Evolutionary conservation across 1,284 basidiomycete genomes (phyloP).

Genomic region (Austroboletus niveus): DNA sequence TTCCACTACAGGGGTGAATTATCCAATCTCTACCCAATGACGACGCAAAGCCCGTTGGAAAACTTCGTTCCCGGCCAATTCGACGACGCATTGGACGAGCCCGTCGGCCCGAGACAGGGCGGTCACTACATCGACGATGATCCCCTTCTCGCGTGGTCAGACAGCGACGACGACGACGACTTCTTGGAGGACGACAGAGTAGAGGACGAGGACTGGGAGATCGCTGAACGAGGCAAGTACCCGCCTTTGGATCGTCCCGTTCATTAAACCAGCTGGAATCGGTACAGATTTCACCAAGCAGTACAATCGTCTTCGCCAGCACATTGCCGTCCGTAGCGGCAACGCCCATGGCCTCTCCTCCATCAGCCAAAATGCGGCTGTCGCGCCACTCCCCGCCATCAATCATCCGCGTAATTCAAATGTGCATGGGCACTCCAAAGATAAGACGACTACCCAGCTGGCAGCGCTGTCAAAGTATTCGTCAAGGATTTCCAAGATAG

Average conservation of each 20-base stretch:
- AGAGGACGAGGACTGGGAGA: constrained; percentile 92
- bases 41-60: constrained; percentile 12
- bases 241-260: neutral
- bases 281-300: constrained; percentile 91
- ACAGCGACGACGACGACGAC: constrained; percentile 43
- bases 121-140: constrained; percentile 47
- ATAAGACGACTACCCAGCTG: constrained; percentile 65
- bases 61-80: constrained; percentile 46
- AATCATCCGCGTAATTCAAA: constrained; percentile 55
- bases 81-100: constrained; percentile 43
- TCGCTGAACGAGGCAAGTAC: constrained; percentile 67
- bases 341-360: constrained; percentile 58
- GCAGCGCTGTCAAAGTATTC: constrained; percentile 70
- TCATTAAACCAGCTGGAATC: neutral
- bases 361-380: constrained; percentile 44
- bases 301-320: constrained; percentile 88
- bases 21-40: constrained; percentile 17
- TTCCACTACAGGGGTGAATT: constrained; percentile 15
- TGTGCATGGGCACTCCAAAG: constrained; percentile 37
- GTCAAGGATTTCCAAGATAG: constrained; percentile 65
- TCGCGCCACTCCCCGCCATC: constrained; percentile 68
- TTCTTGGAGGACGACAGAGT: constrained; percentile 57
- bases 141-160: constrained; percentile 37
- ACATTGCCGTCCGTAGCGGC: constrained; percentile 72
- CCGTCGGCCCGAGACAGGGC: constrained; percentile 31